Evolutionary conservation across 108 stramenopile species (phyloP), one percentile per base, ranked within the genome.

Genomic region (Cylindrotheca fusiformis): DNA sequence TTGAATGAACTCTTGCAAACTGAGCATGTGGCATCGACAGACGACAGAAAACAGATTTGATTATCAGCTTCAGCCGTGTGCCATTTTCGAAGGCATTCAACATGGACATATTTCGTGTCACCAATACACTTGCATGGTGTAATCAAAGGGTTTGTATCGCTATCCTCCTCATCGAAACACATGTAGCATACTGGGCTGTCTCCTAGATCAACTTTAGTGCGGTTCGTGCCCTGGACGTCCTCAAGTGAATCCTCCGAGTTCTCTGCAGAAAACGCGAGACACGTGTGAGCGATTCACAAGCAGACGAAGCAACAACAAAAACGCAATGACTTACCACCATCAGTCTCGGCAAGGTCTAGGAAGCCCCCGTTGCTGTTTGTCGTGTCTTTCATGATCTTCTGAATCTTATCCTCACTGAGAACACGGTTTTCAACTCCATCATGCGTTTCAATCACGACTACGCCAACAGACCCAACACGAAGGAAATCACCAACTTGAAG

Each of bases 1-100:
- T 95, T 92, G 95, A 96, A 98, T n/a, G 94, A 88, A 14, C 93
- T 83, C 72, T 96, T 96, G 74, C 96, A 98, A 26, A 98, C 92
- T 17, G 88, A 93, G 82, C 97, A 98, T 1, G 95, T 95, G 6
- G 95, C 95, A 75, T 96, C 95, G 45, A 94, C 95, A 46, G 91
- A 94, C 36, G 88, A 91, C 20, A 96, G 83, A 72, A 96, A 93
- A 80, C 96, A 97, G 59, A 95, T 92, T 75, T 93, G 93, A 45
- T 91, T 84, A 68, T 87, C 91, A 18, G 91, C 89, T 68, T 90
- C 93, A 51, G 93, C 84, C 26, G 95, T 95, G 84, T 93, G 88
- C 88, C 90, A 95, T 69, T 95, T 90, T 1, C 90, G 85, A 21
- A 95, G 83, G 62, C 93, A 94, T 45, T 89, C 85, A 8, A 90